Conservation (phyloP, 768 basidiomycete species). For the Chalciporus sphaerocephalus region DNA sequence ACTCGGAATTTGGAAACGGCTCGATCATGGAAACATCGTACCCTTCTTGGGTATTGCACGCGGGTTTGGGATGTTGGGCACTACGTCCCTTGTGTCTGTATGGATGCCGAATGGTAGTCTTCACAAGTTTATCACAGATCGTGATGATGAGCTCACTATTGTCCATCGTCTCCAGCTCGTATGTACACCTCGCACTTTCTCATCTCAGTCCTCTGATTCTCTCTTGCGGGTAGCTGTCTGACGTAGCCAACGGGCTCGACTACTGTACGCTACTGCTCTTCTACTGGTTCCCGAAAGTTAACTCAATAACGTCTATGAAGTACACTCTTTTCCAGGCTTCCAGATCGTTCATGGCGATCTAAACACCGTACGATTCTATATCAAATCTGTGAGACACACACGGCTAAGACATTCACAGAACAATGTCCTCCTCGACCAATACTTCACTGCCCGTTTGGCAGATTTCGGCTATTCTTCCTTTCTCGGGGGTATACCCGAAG, state of each 20-base stretch:
- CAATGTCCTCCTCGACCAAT: conserved; percentile 7
- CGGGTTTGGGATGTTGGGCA: background rate
- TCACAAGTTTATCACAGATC: conserved; percentile 11
- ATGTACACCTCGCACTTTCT: conserved; percentile 19
- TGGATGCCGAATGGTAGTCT: conserved; percentile 25
- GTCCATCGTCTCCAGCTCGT: conserved; percentile 3
- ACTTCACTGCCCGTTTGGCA: conserved; percentile 34
- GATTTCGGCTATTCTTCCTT: conserved; percentile 39
- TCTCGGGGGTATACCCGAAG: background rate
- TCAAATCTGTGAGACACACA: too few relatives aligned
- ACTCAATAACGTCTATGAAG: background rate
- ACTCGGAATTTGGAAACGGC: background rate
- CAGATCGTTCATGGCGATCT: too few relatives aligned
- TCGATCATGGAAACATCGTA: background rate
- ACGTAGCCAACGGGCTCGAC: conserved; percentile 4
- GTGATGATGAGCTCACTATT: background rate
- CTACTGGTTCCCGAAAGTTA: too few relatives aligned
- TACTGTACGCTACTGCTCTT: conserved; percentile 1
- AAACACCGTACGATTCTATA: too few relatives aligned
- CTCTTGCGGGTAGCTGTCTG: conserved; percentile 12
- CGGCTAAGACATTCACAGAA: too few relatives aligned
- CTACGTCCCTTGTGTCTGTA: conserved; percentile 20
- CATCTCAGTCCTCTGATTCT: conserved; percentile 17
- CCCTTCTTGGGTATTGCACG: background rate
- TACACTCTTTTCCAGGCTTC: conserved; percentile 5